These are phyloP conservation scores for Nannochloropsis granulata DNA, from an alignment of 108 stramenopile genomes.

Conservation along the genomic window DNA sequence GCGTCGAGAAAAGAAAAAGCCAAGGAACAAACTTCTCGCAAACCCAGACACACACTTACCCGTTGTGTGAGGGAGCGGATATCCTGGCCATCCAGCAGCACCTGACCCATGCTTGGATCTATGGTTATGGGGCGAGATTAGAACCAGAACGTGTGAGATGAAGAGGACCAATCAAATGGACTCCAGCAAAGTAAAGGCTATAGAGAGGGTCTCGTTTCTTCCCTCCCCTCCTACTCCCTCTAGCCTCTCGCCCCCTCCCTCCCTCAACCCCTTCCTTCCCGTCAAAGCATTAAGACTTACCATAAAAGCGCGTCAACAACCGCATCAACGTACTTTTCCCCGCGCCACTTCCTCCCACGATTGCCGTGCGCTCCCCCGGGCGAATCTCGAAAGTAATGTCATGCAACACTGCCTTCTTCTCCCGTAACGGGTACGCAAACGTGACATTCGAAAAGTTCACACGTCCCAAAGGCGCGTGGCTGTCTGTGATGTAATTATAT, in stretches of 20 bases:
- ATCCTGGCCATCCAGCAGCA: background rate
- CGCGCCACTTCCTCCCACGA: constrained; percentile 35
- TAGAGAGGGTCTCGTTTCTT: too few relatives aligned
- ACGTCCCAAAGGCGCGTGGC: background rate
- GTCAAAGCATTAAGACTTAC: constrained; percentile 35
- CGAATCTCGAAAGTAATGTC: background rate
- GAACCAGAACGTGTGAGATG: too few relatives aligned
- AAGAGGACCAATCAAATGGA: too few relatives aligned
- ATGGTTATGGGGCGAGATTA: background rate
- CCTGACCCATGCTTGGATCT: background rate
- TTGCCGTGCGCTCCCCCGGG: constrained; percentile 7
- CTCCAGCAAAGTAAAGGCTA: too few relatives aligned
- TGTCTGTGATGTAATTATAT: too few relatives aligned
- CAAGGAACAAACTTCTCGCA: too few relatives aligned
- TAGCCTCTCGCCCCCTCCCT: background rate
- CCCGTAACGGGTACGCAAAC: constrained; percentile 26
- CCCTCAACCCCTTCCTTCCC: background rate
- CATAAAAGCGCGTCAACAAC: background rate
- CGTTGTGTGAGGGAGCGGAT: too few relatives aligned
- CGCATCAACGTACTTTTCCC: constrained; percentile 55
- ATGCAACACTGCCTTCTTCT: background rate
- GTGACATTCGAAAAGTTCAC: background rate
- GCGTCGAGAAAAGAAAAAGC: too few relatives aligned
- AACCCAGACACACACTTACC: too few relatives aligned
- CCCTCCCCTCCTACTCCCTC: too few relatives aligned